Percentiles rank a stretch among this genome's conserved stretches.
These are phyloP conservation scores for Metarhizium robertsii DNA, from an alignment of 2,329 filamentous ascomycete species.

Conservation along the genomic window DNA sequence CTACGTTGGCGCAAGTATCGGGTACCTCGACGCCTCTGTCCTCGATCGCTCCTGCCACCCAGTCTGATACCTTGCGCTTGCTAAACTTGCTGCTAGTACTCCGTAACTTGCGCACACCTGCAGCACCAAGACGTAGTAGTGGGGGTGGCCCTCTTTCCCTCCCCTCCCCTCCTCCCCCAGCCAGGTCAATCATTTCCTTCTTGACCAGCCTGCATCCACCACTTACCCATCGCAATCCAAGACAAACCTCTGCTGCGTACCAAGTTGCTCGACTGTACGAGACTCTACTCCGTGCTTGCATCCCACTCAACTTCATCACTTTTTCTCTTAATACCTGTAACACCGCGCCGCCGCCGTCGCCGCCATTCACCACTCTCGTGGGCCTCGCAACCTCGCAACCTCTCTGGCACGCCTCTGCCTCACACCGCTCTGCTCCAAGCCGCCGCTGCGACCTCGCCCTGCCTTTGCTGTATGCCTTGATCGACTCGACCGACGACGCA, in stretches of 20 bases:
- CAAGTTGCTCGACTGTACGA: background rate
- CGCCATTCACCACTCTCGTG: background rate
- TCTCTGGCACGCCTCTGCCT: background rate
- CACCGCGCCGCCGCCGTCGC: background rate
- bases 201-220: background rate
- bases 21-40: background rate
- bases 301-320: background rate
- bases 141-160: background rate
- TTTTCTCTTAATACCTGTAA: background rate
- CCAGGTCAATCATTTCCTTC: constrained; percentile 1
- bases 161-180: background rate
- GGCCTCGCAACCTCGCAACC: background rate
- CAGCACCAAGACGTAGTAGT: constrained; percentile 1
- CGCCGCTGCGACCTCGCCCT: background rate
- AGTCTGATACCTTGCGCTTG: background rate
- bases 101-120: background rate
- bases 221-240: constrained; percentile 1
- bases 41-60: background rate
- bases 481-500: background rate
- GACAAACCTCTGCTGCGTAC: constrained; percentile 1
- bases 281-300: background rate
- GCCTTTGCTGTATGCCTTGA: background rate
- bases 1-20: too few species aligned
- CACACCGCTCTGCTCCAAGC: background rate
- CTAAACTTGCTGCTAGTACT: too few species aligned